Base-by-base conservation (phyloP, 768 basidiomycete species). In the Xerocomellus intermedius region DNA sequence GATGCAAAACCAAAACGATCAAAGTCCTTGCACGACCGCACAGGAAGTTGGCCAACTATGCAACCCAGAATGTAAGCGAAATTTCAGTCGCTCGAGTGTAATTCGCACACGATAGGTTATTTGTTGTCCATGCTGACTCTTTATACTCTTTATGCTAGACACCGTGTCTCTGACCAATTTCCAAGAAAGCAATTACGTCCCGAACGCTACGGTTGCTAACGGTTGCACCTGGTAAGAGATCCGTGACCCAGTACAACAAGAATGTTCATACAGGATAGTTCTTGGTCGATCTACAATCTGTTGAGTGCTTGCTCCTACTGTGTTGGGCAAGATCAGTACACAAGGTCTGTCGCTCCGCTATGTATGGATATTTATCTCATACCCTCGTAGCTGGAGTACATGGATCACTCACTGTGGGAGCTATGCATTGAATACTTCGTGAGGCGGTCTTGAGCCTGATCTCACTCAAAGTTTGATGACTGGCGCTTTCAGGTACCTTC, bases 231-330 rank as follows among this genome's bases (percentile, higher is more conserved):
- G 69, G 69, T 71, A 30, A 49, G 57, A 32, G 2, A 33, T 0
- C 38, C 12, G n/a, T 7, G 8, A 33, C 19, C 28, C 38, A 4
- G 35, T 32, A 2, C 19, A 26, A 12, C 5, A 28, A 16, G 35
- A 8, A 22, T 46, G n/a, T 37, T 64, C n/a, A 64, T 22, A 13
- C 14, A 7, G 1, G 2, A 49, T 42, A 69, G 69, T 33, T 69
- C 61, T 16, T 69, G 69, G 69, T 67, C 69, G 16, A 56, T 58
- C 35, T 69, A 71, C 42, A 69, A 69, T 46, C 52, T 69, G 12
- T 10, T 71, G 42, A 71, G 68, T 16, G 68, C 65, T 17, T 69
- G 69, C 14, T 59, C 59, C 17, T 54, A 48, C 32, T 69, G 64
- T 30, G 5, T 42, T n/a, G 59, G 35, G 6, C 44, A 60, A 47